Conservation (phyloP, 2,329 filamentous ascomycete genomes). For the Aspergillus fischeri region DNA sequence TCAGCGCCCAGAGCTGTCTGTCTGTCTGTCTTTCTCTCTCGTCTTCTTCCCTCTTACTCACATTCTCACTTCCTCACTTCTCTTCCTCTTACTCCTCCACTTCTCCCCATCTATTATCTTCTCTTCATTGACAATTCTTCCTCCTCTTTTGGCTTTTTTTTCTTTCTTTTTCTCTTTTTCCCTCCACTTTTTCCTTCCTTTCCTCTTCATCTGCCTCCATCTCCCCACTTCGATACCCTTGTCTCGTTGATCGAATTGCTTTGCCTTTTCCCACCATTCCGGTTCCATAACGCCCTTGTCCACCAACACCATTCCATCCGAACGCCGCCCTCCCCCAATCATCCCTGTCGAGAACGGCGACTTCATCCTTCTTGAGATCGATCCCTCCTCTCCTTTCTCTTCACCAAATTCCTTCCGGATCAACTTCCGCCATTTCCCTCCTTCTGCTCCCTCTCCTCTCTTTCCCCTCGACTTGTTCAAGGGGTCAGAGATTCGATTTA, state of each 20-base stretch:
- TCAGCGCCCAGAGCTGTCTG: background rate
- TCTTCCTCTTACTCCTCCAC: constrained; percentile 16
- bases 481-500: constrained; percentile 32
- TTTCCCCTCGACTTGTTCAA: constrained; percentile 31
- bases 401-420: constrained; percentile 2
- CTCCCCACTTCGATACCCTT: constrained; percentile 18
- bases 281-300: constrained; percentile 12
- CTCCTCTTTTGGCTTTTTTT: constrained; percentile 12
- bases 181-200: constrained; percentile 22
- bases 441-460: constrained; percentile 19
- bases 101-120: constrained; percentile 23
- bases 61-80: constrained; percentile 7
- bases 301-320: constrained; percentile 13
- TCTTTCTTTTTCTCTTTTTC: constrained; percentile 15
- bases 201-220: constrained; percentile 11
- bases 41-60: constrained; percentile 2
- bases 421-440: constrained; percentile 18
- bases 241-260: constrained; percentile 9
- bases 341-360: constrained; percentile 33
- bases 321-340: constrained; percentile 26
- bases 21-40: background rate
- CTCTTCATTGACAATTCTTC: constrained; percentile 8
- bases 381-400: constrained; percentile 7
- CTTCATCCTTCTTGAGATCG: constrained; percentile 8
- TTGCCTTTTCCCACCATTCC: constrained; percentile 21